phyloP scores from a whole-genome alignment of 805 yeast species.

The Ogataea haglerorum region DNA sequence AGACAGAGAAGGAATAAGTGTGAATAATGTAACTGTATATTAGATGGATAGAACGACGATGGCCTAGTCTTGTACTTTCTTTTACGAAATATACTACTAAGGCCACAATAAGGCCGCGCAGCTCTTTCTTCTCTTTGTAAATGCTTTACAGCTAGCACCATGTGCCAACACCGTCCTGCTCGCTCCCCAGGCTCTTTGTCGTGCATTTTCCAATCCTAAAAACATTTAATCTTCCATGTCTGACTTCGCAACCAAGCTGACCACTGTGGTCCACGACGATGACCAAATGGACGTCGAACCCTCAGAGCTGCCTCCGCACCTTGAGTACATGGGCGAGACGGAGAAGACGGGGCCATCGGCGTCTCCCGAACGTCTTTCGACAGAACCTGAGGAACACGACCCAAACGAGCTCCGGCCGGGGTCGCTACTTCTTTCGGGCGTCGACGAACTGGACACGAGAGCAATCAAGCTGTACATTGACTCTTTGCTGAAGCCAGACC shows the following conservation, averaged over 20 bases:
- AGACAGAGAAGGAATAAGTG: constrained; percentile 1
- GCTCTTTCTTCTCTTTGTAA: background rate
- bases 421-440: constrained; percentile 54
- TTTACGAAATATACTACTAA: too few relatives aligned
- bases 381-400: constrained; percentile 11
- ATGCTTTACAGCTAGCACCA: background rate
- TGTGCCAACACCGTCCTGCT: background rate
- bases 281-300: constrained; percentile 22
- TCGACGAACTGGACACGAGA: constrained; percentile 58
- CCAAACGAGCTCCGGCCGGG: constrained; percentile 39
- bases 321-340: constrained; percentile 10
- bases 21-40: constrained; percentile 3
- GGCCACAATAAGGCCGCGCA: too few relatives aligned
- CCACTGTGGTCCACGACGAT: constrained; percentile 21
- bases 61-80: too few relatives aligned
- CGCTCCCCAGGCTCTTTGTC: background rate
- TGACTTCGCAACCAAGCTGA: constrained; percentile 18
- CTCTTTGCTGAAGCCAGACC: constrained; percentile 37
- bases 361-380: background rate
- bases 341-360: background rate
- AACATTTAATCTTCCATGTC: constrained; percentile 13
- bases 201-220: constrained; percentile 3
- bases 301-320: constrained; percentile 25
- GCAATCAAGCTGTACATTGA: constrained; percentile 58
- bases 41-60: background rate